Conservation (phyloP, 768 basidiomycete genomes). For the Gautieria morchelliformis region DNA sequence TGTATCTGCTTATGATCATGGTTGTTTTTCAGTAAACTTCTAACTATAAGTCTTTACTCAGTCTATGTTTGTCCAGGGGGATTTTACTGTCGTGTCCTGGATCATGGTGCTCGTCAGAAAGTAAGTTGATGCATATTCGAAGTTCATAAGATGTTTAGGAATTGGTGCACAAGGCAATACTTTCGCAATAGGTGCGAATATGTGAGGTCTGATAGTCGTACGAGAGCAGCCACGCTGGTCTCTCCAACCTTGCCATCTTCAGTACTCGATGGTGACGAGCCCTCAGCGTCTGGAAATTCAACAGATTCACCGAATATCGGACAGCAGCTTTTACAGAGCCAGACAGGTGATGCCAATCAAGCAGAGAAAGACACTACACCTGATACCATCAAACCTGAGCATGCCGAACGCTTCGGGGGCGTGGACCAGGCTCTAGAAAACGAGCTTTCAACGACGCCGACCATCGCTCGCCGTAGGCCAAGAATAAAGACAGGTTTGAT, state of each 20-base stretch:
- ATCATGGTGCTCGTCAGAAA: slow-evolving; percentile 53
- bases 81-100: slow-evolving; percentile 52
- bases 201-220: slow-evolving; percentile 18
- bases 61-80: background rate
- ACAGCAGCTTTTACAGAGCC: background rate
- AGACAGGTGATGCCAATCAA: no score
- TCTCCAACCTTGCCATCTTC: background rate
- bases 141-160: background rate
- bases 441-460: no score
- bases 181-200: slow-evolving; percentile 61
- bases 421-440: no score
- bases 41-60: background rate
- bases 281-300: background rate
- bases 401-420: no score
- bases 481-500: no score
- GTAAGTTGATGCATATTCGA: background rate
- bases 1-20: slow-evolving; percentile 28
- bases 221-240: background rate
- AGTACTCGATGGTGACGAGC: background rate
- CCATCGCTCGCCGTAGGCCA: no score
- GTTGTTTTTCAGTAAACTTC: slow-evolving; percentile 15
- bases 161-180: slow-evolving; percentile 40
- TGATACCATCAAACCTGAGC: no score
- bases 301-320: background rate
- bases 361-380: no score